These are phyloP conservation scores for Tetrahymena thermophila DNA, from an alignment of 73 alveolate genomes.

Conservation along the genomic window DNA sequence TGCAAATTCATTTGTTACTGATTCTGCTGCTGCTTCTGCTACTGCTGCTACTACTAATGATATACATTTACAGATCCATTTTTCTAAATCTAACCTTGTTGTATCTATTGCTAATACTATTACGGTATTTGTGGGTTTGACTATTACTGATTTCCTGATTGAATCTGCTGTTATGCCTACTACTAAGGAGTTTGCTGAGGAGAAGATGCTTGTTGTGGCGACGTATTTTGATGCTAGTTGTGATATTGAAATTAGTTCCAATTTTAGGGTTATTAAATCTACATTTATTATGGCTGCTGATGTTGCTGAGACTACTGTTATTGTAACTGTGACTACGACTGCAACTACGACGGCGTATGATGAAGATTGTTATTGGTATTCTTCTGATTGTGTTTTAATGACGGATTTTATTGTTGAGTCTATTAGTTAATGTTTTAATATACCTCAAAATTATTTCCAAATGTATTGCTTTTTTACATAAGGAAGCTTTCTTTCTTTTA, in stretches of 20 bases:
- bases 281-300: neutral
- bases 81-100: neutral
- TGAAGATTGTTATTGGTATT: neutral
- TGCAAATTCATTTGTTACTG: neutral
- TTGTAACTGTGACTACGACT: neutral
- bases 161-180: neutral
- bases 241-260: neutral
- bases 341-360: neutral
- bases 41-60: neutral
- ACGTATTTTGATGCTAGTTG: neutral
- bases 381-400: neutral
- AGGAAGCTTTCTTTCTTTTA: neutral
- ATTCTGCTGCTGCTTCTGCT: neutral
- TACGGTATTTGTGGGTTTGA: neutral
- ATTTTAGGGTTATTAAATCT: neutral
- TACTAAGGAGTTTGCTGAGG: neutral
- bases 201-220: neutral
- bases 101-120: neutral
- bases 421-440: neutral
- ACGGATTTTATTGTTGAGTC: neutral
- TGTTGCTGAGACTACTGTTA: neutral
- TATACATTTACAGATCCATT: neutral
- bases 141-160: neutral
- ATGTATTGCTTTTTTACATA: neutral
- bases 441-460: neutral